Percentiles rank a stretch among this genome's conserved stretches.
Evolutionary conservation across 1,284 basidiomycete genomes (phyloP).

Genomic region (Agroathelia rolfsii): DNA sequence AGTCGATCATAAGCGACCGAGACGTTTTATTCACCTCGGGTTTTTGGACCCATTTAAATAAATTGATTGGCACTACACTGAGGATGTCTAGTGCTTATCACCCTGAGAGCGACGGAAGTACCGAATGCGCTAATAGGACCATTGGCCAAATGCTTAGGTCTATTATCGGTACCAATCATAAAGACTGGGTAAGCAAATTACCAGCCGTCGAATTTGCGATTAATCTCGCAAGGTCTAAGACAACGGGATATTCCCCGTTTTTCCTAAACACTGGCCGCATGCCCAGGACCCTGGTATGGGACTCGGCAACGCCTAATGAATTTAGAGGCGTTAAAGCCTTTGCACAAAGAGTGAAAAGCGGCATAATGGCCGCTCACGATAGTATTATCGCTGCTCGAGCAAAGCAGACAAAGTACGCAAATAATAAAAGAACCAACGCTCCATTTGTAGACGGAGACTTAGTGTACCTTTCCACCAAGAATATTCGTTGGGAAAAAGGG

Average conservation of each 20-base stretch:
- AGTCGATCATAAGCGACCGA: slow-evolving; percentile 29
- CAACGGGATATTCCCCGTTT: slow-evolving; percentile 21
- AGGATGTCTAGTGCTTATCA: slow-evolving; percentile 34
- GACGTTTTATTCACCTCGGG: slow-evolving; percentile 30
- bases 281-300: slow-evolving; percentile 20
- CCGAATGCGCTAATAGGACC: slow-evolving; percentile 29
- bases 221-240: slow-evolving; percentile 16
- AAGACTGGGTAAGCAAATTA: slow-evolving; percentile 26
- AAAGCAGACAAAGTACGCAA: slow-evolving; percentile 14
- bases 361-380: slow-evolving; percentile 15
- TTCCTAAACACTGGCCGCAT: slow-evolving; percentile 20
- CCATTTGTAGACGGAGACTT: slow-evolving; percentile 14
- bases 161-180: slow-evolving; percentile 22
- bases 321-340: slow-evolving; percentile 18
- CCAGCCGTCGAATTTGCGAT: slow-evolving; percentile 29
- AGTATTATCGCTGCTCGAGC: slow-evolving; percentile 15
- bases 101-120: slow-evolving; percentile 32
- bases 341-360: slow-evolving; percentile 13
- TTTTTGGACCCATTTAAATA: slow-evolving; percentile 31
- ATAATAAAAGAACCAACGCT: slow-evolving; percentile 11
- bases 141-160: slow-evolving; percentile 28
- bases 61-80: slow-evolving; percentile 24
- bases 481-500: slow-evolving; percentile 24
- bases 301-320: slow-evolving; percentile 7
- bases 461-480: slow-evolving; percentile 13